These are phyloP conservation scores for Chlorella ohadii DNA, from an alignment of 139 green algal species.

Conservation along the genomic window DNA sequence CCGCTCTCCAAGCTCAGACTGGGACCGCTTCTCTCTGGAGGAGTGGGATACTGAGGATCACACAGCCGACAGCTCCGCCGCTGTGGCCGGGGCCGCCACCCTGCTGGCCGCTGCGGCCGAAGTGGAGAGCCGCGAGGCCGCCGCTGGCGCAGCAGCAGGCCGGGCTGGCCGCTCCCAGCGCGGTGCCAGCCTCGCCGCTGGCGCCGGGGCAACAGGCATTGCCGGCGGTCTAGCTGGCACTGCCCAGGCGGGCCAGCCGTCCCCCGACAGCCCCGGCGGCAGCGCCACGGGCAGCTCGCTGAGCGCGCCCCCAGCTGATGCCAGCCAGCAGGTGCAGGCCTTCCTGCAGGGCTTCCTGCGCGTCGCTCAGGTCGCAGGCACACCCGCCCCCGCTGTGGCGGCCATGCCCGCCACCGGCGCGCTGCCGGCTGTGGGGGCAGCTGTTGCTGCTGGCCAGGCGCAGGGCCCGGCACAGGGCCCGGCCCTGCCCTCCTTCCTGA, in stretches of 20 bases:
- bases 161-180: not conserved
- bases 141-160: not conserved
- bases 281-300: not conserved
- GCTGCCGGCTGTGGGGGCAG: not conserved
- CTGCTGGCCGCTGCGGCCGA: conserved; percentile 2
- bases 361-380: not conserved
- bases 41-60: not conserved
- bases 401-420: not conserved
- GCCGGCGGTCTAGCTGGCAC: not conserved
- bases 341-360: too few species aligned
- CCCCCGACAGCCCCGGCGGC: too few species aligned
- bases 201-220: not conserved
- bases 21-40: too few species aligned
- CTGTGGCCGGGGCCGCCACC: not conserved
- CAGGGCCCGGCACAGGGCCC: not conserved
- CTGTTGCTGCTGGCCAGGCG: not conserved
- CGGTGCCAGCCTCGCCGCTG: not conserved
- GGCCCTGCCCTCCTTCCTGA: not conserved
- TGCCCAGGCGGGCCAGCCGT: not conserved
- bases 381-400: not conserved
- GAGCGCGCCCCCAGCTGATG: not conserved
- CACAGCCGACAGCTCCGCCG: not conserved
- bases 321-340: not conserved
- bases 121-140: not conserved
- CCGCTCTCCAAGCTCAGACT: not conserved